phyloP scores from a whole-genome alignment of 2,329 filamentous ascomycete genomes.

The Hymenotorrendiella dingleyae region DNA sequence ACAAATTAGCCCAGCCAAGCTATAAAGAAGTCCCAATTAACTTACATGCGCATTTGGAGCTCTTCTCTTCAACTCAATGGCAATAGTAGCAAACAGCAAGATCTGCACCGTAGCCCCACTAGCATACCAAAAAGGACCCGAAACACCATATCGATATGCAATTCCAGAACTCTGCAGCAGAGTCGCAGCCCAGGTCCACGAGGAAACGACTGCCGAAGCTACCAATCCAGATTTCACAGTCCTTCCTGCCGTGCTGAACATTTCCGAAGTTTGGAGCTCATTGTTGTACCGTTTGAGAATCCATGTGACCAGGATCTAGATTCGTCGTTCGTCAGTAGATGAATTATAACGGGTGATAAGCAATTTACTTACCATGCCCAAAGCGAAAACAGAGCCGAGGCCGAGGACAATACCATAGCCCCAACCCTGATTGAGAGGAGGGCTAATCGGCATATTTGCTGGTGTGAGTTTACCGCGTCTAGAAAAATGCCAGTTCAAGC shows the following conservation, averaged over 20 bases:
- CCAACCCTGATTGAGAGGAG: conserved; percentile 37
- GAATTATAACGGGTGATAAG: not conserved
- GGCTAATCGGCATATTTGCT: conserved; percentile 27
- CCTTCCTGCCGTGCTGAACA: conserved; percentile 83
- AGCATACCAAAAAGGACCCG: conserved; percentile 61
- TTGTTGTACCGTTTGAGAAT: conserved; percentile 50
- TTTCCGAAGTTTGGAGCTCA: conserved; percentile 85
- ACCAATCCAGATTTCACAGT: conserved; percentile 87
- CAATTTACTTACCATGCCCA: conserved; percentile 50
- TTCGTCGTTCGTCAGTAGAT: not conserved
- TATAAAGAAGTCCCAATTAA: conserved; percentile 2
- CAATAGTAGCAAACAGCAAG: conserved; percentile 81
- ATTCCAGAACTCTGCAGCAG: conserved; percentile 75
- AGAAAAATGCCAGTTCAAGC: too few relatives aligned
- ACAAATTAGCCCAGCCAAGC: not conserved
- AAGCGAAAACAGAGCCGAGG: conserved; percentile 54
- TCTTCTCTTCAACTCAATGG: conserved; percentile 81
- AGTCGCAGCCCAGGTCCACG: conserved; percentile 90
- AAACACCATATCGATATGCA: conserved; percentile 71
- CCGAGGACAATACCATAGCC: conserved; percentile 59
- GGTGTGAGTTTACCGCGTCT: too few relatives aligned
- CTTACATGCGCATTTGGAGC: conserved; percentile 73
- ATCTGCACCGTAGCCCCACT: conserved; percentile 79
- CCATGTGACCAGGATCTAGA: conserved; percentile 31
- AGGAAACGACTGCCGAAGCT: conserved; percentile 82